Evolutionary conservation across 768 basidiomycete genomes (phyloP).

Genomic region (Kwoniella dendrophila): DNA sequence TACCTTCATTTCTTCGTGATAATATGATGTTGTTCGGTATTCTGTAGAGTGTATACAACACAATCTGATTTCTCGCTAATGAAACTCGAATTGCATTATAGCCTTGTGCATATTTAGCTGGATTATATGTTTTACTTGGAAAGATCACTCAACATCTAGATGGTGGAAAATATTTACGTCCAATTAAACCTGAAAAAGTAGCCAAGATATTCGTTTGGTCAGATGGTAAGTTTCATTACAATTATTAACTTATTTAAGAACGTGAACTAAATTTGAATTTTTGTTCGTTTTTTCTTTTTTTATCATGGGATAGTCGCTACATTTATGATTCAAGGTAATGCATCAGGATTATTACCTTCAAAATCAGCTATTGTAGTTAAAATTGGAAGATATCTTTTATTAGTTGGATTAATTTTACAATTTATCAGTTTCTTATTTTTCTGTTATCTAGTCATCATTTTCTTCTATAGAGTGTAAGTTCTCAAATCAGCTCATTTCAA

Average conservation of each 20-base stretch:
- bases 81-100: no score
- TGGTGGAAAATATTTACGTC: constrained; percentile 39
- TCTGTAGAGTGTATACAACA: no score
- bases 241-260: no score
- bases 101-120: constrained; percentile 55
- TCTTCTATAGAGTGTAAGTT: constrained; percentile 46
- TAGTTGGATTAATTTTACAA: constrained; percentile 52
- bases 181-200: constrained; percentile 42
- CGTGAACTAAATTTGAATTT: no score
- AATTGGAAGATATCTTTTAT: constrained; percentile 45
- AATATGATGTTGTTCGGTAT: no score
- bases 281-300: no score
- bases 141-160: constrained; percentile 45
- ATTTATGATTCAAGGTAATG: constrained; percentile 54
- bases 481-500: no score
- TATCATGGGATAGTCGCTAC: constrained; percentile 40
- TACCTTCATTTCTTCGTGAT: no score
- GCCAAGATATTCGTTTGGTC: constrained; percentile 48
- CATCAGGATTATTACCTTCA: constrained; percentile 46
- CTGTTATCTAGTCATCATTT: constrained; percentile 40
- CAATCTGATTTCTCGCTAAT: no score
- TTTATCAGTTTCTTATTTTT: constrained; percentile 49
- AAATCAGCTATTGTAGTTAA: constrained; percentile 27
- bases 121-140: constrained; percentile 51
- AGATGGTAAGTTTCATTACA: constrained; percentile 29